A percentile compares a stretch with the other conserved stretches of the same genome.
Evolutionary conservation across 192 early-diverging fungal species (phyloP).

Genomic region (Backusella parvicylindrica): DNA sequence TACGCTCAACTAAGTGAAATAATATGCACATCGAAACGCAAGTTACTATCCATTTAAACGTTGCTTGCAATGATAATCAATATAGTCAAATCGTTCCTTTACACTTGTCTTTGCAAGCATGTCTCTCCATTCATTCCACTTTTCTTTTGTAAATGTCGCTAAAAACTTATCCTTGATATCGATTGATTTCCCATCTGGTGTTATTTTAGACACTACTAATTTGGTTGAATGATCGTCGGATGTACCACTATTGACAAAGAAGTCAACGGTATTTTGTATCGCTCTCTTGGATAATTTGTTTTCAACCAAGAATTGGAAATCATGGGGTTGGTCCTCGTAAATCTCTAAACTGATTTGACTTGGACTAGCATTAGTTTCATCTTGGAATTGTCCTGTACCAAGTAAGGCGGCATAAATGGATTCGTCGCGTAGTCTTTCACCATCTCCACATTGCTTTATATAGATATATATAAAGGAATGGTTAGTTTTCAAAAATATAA

Average conservation of each 20-base stretch:
- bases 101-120: not conserved
- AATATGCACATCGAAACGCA: too few relatives aligned
- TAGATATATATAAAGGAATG: not conserved
- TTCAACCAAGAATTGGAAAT: constrained; percentile 36
- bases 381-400: constrained; percentile 15
- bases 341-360: constrained; percentile 38
- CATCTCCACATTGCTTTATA: constrained; percentile 41
- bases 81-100: not conserved
- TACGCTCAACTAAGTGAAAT: too few relatives aligned
- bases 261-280: constrained; percentile 8
- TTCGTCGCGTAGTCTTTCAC: constrained; percentile 46
- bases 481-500: too few relatives aligned
- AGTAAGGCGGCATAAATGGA: constrained; percentile 39
- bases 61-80: not conserved
- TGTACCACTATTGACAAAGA: not conserved
- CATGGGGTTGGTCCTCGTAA: constrained; percentile 52
- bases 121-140: not conserved
- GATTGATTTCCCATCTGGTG: not conserved
- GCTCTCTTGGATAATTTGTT: not conserved
- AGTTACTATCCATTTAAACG: not conserved
- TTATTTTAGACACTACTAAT: not conserved
- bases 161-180: not conserved
- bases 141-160: not conserved
- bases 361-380: not conserved
- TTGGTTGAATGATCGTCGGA: not conserved